Base-by-base conservation (phyloP, 139 green algal genomes). In the Tetradesmus obliquus region DNA sequence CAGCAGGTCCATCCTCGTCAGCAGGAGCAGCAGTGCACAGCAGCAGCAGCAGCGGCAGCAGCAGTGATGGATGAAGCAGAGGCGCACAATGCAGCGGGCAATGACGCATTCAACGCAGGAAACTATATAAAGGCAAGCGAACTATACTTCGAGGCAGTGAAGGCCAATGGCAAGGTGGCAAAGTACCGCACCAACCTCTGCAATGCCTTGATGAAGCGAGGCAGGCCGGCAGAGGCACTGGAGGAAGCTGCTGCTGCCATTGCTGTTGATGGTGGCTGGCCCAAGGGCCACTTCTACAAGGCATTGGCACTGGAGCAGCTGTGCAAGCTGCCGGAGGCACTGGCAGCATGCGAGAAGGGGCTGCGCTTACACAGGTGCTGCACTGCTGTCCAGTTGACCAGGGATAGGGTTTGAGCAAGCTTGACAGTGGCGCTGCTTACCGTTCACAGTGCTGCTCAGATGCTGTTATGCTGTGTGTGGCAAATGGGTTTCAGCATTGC, bases 151-250 rank as follows among this genome's bases (percentile, higher is more conserved):
- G 24, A 54, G n/a, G 74, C 74, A 10, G 74, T 82, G n/a, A 53
- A 82, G 13, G 74, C 74, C n/a, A 53, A 82, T 13, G 74, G 74
- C 74, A 82, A 51, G n/a, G n/a, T 82, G 19, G 74, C 74, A 20
- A 82, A 82, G n/a, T 82, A 82, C 74, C 74, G 74, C 74, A 82
- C 74, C n/a, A 82, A 82, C 74, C 74, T 82, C 22, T 82, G n/a
- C 74, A 82, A 82, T 54, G 74, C 74, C n/a, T 6, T 82, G 74
- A 13, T 82, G 74, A 82, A 82, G 74, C 24, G n/a, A 54, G 74
- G 74, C 74, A 82, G 6, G 74, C 24, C n/a, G 53, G 74, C 74
- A 76, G 66, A 76, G 66, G 66, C 66, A 76, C 15, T 76, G 10
- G 66, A 76, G 66, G 66, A 76, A 5, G 66, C 66, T 76, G 66